Percentiles rank a stretch among this genome's conserved stretches.
phyloP scores from a whole-genome alignment of 2,329 filamentous ascomycete species.

The Aplosporella prunicola region DNA sequence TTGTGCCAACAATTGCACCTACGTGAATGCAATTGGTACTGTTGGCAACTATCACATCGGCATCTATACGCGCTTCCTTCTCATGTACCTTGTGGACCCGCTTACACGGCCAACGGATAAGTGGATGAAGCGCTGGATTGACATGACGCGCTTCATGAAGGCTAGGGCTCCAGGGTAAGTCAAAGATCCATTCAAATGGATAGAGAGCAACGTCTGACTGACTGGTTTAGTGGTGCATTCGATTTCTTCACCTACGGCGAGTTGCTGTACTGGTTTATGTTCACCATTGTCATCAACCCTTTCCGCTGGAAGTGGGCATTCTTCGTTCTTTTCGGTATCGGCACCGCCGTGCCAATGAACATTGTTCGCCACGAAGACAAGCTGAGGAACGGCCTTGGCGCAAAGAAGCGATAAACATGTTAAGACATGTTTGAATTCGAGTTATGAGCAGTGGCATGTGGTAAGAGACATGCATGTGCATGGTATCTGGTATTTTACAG shows the following conservation, averaged over 20 bases:
- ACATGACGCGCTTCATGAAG: constrained; percentile 69
- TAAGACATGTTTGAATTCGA: too few relatives aligned
- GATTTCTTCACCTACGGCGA: constrained; percentile 88
- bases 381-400: constrained; percentile 33
- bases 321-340: constrained; percentile 73
- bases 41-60: constrained; percentile 86
- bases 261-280: constrained; percentile 75
- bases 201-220: not conserved
- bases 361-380: constrained; percentile 59
- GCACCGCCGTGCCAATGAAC: constrained; percentile 53
- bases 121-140: constrained; percentile 81
- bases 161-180: constrained; percentile 45
- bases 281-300: constrained; percentile 69
- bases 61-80: constrained; percentile 74
- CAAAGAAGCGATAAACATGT: constrained; percentile 2
- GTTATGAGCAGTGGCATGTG: too few relatives aligned
- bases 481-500: too few relatives aligned
- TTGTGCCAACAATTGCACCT: constrained; percentile 77
- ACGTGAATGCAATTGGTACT: constrained; percentile 68
- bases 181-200: not conserved
- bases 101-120: constrained; percentile 59
- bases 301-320: constrained; percentile 86
- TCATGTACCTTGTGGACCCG: constrained; percentile 79
- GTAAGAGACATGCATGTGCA: too few relatives aligned
- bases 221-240: constrained; percentile 53